Evolutionary conservation across 768 basidiomycete species (phyloP), one percentile per base, ranked within the genome.

Genomic region (Pleurotus cornucopiae): DNA sequence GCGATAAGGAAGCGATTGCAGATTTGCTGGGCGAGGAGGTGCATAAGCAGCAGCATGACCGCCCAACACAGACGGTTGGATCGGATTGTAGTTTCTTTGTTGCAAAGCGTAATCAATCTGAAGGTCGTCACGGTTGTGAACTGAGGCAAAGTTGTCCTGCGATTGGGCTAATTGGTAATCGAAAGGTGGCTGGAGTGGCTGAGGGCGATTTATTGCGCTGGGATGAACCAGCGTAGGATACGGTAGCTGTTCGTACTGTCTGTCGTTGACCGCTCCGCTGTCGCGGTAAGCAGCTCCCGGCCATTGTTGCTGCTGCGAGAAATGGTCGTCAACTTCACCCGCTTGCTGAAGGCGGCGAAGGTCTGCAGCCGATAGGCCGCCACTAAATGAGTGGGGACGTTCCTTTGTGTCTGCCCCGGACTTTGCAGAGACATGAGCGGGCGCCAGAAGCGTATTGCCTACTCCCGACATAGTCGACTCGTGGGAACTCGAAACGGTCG

Each of bases 371-470:
- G 89, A 88, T 46, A 91, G 72, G 25, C 86, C 88, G 43, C 89
- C 89, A 58, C 86, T 90, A 67, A 89, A 91, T 0, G 89, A 91
- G 66, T 88, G 89, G 13, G 89, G 89, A 54, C 89, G 81, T 66
- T 89, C 89, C 67, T 88, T 86, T 47, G 82, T 73, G 65, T 90
- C 88, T 54, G 70, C 70, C 54, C 76, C 61, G 45, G 76, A 70
- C 69, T 86, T 87, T 61, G 84, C 69, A 57, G 82, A 76, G 51
- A 77, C 74, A 61, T 77, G 76, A 57, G 76, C 44, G n/a, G 57
- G 76, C 34, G 73, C 77, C 55, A 85, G 76, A 63, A 87, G 71
- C 26, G 80, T 79, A 66, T 84, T 83, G 62, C 81, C 82, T 57
- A 73, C 74, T 47, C 73, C 73, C 54, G 82, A 83, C 53, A 74